Evolutionary conservation across 83 land plant genomes (phyloP).

Genomic region (Thuja plicata): DNA sequence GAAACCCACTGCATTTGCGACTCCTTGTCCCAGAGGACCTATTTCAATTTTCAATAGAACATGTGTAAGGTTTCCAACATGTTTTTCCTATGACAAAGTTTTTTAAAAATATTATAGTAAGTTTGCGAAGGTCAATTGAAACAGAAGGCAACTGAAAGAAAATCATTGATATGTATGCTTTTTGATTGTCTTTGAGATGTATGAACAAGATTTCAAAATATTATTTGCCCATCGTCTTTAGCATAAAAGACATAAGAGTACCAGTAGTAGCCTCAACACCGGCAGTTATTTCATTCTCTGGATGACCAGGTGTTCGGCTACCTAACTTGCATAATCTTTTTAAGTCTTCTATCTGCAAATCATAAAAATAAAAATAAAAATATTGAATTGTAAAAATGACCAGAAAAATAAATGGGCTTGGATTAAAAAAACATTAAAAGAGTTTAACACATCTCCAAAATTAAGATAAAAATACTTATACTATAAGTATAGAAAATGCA

Average conservation of each 20-base stretch:
- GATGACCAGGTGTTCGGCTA: slow-evolving; percentile 85
- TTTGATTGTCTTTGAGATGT: not conserved
- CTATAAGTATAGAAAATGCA: not conserved
- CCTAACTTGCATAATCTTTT: slow-evolving; percentile 72
- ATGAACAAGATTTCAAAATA: not conserved
- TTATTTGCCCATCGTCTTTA: not conserved
- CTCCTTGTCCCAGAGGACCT: slow-evolving; percentile 97
- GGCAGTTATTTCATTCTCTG: slow-evolving; percentile 83
- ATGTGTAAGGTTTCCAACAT: not conserved
- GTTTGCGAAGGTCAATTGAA: not conserved
- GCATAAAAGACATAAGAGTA: slow-evolving; percentile 17
- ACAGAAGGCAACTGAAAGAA: not conserved
- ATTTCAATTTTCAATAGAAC: slow-evolving; percentile 8
- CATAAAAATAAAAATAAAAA: not conserved
- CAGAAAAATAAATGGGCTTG: not conserved
- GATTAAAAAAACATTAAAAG: not conserved
- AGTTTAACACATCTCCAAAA: not conserved
- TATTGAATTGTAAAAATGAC: not conserved
- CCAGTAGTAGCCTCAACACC: slow-evolving; percentile 95
- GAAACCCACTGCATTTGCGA: slow-evolving; percentile 94
- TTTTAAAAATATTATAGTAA: not conserved
- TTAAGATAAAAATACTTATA: not conserved
- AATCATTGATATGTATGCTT: not conserved
- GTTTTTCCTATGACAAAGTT: slow-evolving; percentile 7
- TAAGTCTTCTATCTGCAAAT: slow-evolving; percentile 74